A percentile compares a stretch with the other conserved stretches of the same genome.
phyloP scores from a whole-genome alignment of 495 filamentous ascomycete species.

The Pyrenopolyporus hunteri region DNA sequence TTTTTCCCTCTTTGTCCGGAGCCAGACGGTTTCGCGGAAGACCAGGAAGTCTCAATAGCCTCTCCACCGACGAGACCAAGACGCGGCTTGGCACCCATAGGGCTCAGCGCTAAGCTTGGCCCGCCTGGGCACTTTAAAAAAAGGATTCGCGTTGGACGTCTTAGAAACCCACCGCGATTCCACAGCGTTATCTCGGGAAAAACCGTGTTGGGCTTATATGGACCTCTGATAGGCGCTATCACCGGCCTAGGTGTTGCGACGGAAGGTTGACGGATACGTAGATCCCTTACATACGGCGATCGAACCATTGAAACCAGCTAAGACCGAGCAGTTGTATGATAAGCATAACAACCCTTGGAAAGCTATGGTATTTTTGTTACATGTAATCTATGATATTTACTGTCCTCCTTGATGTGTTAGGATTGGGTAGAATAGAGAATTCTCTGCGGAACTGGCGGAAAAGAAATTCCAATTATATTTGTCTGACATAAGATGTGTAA shows the following conservation, averaged over 20 bases:
- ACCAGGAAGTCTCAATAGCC: neutral
- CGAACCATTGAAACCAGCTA: no score
- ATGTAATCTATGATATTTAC: no score
- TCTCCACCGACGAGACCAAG: slow-evolving; percentile 19
- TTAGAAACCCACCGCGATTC: neutral
- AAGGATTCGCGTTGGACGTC: slow-evolving; percentile 18
- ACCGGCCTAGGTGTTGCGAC: neutral
- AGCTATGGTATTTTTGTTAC: no score
- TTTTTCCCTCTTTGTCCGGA: no score
- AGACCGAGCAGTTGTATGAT: no score
- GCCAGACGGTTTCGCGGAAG: slow-evolving; percentile 6
- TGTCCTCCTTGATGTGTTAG: neutral
- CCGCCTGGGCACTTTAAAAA: slow-evolving; percentile 9
- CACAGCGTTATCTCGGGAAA: slow-evolving; percentile 27
- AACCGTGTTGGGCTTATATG: slow-evolving; percentile 11
- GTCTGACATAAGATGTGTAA: slow-evolving; percentile 4
- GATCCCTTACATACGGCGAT: neutral
- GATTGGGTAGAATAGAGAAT: neutral
- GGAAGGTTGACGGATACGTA: no score
- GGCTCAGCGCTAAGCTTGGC: slow-evolving; percentile 20
- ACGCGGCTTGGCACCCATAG: slow-evolving; percentile 18
- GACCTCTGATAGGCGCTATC: neutral
- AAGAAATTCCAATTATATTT: neutral
- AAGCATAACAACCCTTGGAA: no score
- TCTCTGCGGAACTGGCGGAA: neutral